Evolutionary conservation across 768 basidiomycete genomes (phyloP).

Genomic region (Leucocoprinus sp.): DNA sequence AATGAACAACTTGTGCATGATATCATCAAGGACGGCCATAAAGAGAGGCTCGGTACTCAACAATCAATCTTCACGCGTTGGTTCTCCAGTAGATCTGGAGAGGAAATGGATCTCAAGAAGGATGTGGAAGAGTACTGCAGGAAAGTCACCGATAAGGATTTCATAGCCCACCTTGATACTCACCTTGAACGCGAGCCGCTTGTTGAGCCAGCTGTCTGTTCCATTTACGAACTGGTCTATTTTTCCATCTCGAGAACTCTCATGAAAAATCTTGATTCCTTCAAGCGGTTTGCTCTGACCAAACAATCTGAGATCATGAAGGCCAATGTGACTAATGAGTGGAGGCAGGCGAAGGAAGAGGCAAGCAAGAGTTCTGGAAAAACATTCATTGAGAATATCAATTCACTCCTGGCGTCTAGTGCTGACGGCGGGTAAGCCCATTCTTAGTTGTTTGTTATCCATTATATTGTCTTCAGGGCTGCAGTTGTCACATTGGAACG

Average conservation of each 20-base stretch:
- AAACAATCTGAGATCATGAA: neutral
- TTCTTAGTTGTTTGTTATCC: too few species aligned
- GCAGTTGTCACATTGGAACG: neutral
- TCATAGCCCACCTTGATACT: neutral
- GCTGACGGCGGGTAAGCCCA: neutral
- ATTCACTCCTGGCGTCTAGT: neutral
- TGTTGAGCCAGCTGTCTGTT: conserved; percentile 1
- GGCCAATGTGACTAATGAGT: neutral
- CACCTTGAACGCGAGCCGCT: conserved; percentile 4
- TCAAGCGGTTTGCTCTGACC: neutral
- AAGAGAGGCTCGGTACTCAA: neutral
- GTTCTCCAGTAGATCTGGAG: neutral
- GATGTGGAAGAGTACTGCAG: neutral
- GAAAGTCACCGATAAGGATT: neutral
- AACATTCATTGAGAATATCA: conserved; percentile 1
- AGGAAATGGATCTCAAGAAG: neutral
- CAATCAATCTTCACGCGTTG: neutral
- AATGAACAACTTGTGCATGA: neutral
- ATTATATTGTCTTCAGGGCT: neutral
- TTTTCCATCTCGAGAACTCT: neutral
- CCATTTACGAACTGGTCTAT: neutral
- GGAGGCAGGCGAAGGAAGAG: neutral
- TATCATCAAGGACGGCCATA: neutral
- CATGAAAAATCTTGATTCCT: neutral
- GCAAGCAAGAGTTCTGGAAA: neutral